Conservation (phyloP, 2,329 filamentous ascomycete species). For the Aspergillus pseudoviridinutans region DNA sequence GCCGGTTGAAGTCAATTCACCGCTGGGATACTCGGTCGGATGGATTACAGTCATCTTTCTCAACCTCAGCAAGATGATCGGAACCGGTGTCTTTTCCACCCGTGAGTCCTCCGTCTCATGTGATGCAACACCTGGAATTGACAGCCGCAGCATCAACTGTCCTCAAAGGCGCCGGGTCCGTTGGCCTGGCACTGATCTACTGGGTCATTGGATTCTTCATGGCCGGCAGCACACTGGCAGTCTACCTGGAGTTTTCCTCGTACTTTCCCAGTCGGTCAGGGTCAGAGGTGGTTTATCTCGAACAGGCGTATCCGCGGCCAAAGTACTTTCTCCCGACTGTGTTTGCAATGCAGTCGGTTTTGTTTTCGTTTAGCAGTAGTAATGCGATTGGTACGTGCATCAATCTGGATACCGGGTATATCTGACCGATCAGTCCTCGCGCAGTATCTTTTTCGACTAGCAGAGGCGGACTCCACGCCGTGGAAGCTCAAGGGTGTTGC, state of each 20-base stretch:
- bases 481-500: conserved; percentile 68
- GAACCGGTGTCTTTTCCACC: conserved; percentile 62
- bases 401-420: neutral
- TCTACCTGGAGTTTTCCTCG: conserved; percentile 61
- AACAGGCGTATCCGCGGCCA: conserved; percentile 63
- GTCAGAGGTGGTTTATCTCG: conserved; percentile 63
- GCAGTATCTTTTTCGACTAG: conserved; percentile 59
- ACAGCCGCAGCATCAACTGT: conserved; percentile 50
- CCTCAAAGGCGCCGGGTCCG: conserved; percentile 57
- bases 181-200: conserved; percentile 60
- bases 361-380: conserved; percentile 62
- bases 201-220: conserved; percentile 62
- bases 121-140: neutral
- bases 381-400: conserved; percentile 53
- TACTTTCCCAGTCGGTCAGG: conserved; percentile 66
- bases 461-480: conserved; percentile 46
- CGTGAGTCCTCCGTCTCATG: conserved; percentile 42
- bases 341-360: conserved; percentile 61
- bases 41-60: conserved; percentile 56
- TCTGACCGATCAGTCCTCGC: conserved; percentile 50
- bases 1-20: conserved; percentile 56
- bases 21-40: conserved; percentile 57
- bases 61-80: conserved; percentile 61
- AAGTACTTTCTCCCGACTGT: conserved; percentile 61
- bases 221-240: conserved; percentile 51